Percentiles rank a stretch among this genome's conserved stretches.
Conservation (phyloP, 352 stramenopile genomes). For the Phytopythium cucurbitacearum region DNA sequence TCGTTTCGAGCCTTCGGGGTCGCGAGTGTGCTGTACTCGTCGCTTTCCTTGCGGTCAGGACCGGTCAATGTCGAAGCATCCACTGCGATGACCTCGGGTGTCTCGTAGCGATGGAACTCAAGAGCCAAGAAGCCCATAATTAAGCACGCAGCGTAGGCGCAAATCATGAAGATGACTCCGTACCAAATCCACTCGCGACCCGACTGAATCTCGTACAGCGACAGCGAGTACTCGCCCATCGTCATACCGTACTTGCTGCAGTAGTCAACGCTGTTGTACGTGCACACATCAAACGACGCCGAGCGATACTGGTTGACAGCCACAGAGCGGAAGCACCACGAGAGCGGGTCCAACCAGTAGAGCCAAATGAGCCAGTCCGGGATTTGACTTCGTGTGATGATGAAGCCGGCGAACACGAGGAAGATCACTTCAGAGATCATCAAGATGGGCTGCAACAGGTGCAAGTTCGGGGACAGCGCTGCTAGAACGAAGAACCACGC, state of each 20-base stretch:
- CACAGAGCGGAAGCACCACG: slow-evolving; percentile 35
- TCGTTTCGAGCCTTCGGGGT: not conserved
- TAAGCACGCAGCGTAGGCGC: slow-evolving; percentile 14
- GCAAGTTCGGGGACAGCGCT: slow-evolving; percentile 18
- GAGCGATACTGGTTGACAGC: slow-evolving; percentile 42
- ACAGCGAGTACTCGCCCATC: slow-evolving; percentile 34
- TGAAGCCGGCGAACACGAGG: slow-evolving; percentile 48
- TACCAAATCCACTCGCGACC: slow-evolving; percentile 21
- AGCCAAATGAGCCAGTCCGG: slow-evolving; percentile 49
- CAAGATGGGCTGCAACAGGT: slow-evolving; percentile 30
- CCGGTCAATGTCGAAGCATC: slow-evolving; percentile 2
- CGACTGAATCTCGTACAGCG: slow-evolving; percentile 28
- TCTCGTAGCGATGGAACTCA: slow-evolving; percentile 13
- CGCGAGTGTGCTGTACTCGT: slow-evolving; percentile 7
- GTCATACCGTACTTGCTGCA: slow-evolving; percentile 18
- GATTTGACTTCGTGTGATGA: slow-evolving; percentile 12
- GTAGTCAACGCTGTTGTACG: slow-evolving; percentile 33
- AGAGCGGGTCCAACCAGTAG: slow-evolving; percentile 53
- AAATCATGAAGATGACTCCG: slow-evolving; percentile 24
- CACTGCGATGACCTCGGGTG: slow-evolving; percentile 4
- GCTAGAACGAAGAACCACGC: slow-evolving; percentile 35
- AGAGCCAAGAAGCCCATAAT: slow-evolving; percentile 21
- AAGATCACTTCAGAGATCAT: slow-evolving; percentile 27
- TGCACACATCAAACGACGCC: slow-evolving; percentile 21
- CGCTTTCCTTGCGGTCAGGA: slow-evolving; percentile 2